Percentiles rank a stretch among this genome's conserved stretches.
These are phyloP conservation scores for Penicillium thymicola DNA, from an alignment of 2,329 filamentous ascomycete genomes.

Conservation along the genomic window DNA sequence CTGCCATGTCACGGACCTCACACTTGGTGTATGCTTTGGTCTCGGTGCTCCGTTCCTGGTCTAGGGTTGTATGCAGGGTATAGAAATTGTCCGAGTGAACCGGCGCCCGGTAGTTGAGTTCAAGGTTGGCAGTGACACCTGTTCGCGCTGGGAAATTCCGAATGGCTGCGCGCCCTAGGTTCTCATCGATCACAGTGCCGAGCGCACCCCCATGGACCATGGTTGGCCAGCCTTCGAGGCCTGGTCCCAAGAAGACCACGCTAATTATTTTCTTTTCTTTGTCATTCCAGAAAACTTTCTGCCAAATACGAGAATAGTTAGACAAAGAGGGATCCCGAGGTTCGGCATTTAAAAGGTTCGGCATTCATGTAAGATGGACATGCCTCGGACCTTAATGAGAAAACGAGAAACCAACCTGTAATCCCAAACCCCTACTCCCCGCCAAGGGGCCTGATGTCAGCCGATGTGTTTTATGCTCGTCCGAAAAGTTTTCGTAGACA, in stretches of 20 bases:
- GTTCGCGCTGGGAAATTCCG: conserved; percentile 47
- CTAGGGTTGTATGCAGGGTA: conserved; percentile 51
- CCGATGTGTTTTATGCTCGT: conserved; percentile 32
- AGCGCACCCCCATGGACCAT: conserved; percentile 69
- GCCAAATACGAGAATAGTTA: conserved; percentile 31
- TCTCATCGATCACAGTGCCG: conserved; percentile 67
- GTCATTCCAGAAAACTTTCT: conserved; percentile 64
- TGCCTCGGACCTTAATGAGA: conserved; percentile 5
- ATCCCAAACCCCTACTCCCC: conserved; percentile 39
- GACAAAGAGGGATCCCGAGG: conserved; percentile 12
- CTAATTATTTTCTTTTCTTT: conserved; percentile 57
- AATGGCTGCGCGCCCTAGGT: conserved; percentile 61
- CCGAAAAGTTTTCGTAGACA: conserved; percentile 37
- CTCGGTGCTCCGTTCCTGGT: conserved; percentile 39
- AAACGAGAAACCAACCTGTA: conserved; percentile 36
- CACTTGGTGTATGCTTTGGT: conserved; percentile 38
- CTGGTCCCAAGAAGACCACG: conserved; percentile 67
- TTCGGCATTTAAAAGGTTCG: conserved; percentile 16
- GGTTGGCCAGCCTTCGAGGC: conserved; percentile 65
- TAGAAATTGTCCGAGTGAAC: conserved; percentile 62
- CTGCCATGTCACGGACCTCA: conserved; percentile 43
- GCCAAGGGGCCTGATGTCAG: conserved; percentile 41
- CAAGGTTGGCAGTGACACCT: conserved; percentile 56
- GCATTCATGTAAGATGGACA: conserved; percentile 8
- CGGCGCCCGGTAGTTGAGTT: conserved; percentile 61